These are phyloP conservation scores for Wickerhamiella kazuoi DNA, from an alignment of 805 yeast genomes.

Conservation along the genomic window DNA sequence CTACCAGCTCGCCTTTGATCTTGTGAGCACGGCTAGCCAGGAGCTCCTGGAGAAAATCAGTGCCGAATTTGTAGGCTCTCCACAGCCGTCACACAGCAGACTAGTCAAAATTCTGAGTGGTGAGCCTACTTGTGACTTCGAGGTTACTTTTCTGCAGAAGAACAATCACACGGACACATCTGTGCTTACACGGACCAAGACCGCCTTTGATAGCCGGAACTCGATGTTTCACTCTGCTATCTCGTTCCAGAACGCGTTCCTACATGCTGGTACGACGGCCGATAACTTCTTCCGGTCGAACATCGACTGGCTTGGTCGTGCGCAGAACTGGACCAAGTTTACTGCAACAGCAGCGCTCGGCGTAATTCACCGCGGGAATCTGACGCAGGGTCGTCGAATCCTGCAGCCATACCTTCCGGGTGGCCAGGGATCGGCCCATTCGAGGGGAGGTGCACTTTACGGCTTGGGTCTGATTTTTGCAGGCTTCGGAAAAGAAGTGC, in stretches of 20 bases:
- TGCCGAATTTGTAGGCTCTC: constrained; percentile 16
- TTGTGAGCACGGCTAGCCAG: constrained; percentile 82
- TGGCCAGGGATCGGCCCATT: constrained; percentile 56
- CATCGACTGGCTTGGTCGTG: constrained; percentile 90
- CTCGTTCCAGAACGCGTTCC: constrained; percentile 81
- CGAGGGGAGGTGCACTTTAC: constrained; percentile 88
- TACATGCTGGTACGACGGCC: constrained; percentile 93
- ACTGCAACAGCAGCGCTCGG: constrained; percentile 97
- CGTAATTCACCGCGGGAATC: constrained; percentile 87
- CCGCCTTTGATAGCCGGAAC: constrained; percentile 70
- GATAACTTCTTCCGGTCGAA: constrained; percentile 82
- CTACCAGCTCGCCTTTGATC: constrained; percentile 87
- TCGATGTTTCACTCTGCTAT: constrained; percentile 93
- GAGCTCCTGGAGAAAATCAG: constrained; percentile 47
- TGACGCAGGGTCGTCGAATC: constrained; percentile 74
- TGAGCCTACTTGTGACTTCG: constrained; percentile 83
- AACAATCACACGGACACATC: constrained; percentile 76
- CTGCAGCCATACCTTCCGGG: constrained; percentile 87
- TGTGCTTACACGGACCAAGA: constrained; percentile 66
- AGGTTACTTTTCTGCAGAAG: constrained; percentile 69
- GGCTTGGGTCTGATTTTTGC: constrained; percentile 90
- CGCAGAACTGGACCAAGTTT: constrained; percentile 97
- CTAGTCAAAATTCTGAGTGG: constrained; percentile 66
- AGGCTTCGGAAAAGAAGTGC: constrained; percentile 80
- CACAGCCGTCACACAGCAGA: constrained; percentile 21